Percentiles rank a stretch among this genome's conserved stretches.
Conservation (phyloP, 1,284 basidiomycete species). For the Sporisorium reilianum region DNA sequence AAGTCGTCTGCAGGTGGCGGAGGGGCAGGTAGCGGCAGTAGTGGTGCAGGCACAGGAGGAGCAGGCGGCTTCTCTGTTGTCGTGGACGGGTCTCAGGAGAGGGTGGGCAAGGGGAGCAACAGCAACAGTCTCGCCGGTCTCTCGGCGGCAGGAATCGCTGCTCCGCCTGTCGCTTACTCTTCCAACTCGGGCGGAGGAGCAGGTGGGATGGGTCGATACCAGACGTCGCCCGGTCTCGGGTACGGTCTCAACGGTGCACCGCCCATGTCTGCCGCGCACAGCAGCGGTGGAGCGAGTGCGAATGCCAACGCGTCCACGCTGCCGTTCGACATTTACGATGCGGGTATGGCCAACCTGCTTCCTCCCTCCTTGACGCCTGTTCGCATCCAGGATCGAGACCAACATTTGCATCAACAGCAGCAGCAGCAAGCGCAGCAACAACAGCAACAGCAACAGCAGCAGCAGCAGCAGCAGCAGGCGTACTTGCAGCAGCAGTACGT, state of each 20-base stretch:
- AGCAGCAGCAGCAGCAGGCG: slow-evolving; percentile 40
- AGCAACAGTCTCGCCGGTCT: slow-evolving; percentile 7
- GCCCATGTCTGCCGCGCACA: slow-evolving; percentile 16
- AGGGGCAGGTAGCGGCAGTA: slow-evolving; percentile 5
- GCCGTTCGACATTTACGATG: slow-evolving; percentile 59
- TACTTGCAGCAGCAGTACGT: slow-evolving; percentile 29
- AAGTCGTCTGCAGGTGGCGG: slow-evolving; percentile 14
- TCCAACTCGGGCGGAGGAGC: slow-evolving; percentile 6
- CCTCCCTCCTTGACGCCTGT: slow-evolving; percentile 45
- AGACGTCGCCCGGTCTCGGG: slow-evolving; percentile 22
- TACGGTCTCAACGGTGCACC: slow-evolving; percentile 23
- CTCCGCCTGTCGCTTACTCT: slow-evolving; percentile 46
- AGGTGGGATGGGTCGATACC: slow-evolving; percentile 23
- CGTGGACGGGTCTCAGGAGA: slow-evolving; percentile 33
- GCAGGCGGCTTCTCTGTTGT: slow-evolving; percentile 37
- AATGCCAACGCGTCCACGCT: slow-evolving; percentile 27
- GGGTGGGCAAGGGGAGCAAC: slow-evolving; percentile 8
- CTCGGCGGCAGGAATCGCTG: slow-evolving; percentile 20
- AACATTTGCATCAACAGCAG: slow-evolving; percentile 19
- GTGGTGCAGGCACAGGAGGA: slow-evolving; percentile 17
- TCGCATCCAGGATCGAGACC: slow-evolving; percentile 45
- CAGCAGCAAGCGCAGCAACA: slow-evolving; percentile 22
- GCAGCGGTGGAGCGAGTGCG: slow-evolving; percentile 2
- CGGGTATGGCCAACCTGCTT: slow-evolving; percentile 54
- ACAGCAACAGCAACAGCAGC: slow-evolving; percentile 17